phyloP scores from a whole-genome alignment of 2,329 filamentous ascomycete species.

The Davidsoniella neocaledoniae region DNA sequence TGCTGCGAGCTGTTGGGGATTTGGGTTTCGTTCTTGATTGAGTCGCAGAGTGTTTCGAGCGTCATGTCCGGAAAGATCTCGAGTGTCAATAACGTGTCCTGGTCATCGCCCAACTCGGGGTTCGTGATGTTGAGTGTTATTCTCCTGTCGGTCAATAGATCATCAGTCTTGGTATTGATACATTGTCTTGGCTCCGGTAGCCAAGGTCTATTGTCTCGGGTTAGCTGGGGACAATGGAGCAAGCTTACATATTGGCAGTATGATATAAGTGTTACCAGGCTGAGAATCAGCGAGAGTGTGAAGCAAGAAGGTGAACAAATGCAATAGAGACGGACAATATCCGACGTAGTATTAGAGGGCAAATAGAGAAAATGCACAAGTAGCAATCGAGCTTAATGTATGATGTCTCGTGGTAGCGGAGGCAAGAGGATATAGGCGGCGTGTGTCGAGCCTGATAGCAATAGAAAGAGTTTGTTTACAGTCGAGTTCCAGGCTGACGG shows the following conservation, averaged over 20 bases:
- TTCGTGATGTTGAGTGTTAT: constrained; percentile 76
- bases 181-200: not conserved
- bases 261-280: not conserved
- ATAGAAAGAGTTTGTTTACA: no score
- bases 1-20: constrained; percentile 60
- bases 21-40: constrained; percentile 68
- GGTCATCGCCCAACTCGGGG: constrained; percentile 41
- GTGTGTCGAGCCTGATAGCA: no score
- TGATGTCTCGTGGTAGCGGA: no score
- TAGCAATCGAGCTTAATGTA: no score
- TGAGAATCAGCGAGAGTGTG: no score
- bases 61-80: constrained; percentile 74
- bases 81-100: constrained; percentile 62
- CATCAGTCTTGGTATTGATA: constrained; percentile 6
- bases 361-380: no score
- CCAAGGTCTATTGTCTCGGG: not conserved
- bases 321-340: no score
- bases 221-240: not conserved
- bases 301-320: no score
- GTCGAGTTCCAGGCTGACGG: no score
- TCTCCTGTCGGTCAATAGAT: constrained; percentile 38
- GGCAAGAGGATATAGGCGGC: no score
- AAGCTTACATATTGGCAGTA: constrained; percentile 1
- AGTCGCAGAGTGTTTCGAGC: constrained; percentile 68
- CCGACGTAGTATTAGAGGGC: no score